Base-by-base conservation (phyloP, 345 rosid species). In the Salix suchowensis region DNA sequence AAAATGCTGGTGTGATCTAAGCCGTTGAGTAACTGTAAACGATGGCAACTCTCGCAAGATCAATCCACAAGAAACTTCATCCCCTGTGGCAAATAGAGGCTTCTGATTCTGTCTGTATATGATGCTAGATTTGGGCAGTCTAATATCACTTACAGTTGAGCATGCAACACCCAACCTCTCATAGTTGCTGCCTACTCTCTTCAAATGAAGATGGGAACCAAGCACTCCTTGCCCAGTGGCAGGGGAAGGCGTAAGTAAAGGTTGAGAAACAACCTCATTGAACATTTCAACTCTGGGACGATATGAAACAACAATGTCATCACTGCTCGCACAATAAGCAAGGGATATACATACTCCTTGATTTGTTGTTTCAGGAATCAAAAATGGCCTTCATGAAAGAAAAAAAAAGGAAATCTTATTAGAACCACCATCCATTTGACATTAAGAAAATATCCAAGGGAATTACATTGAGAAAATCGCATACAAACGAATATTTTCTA, bases 271-370 rank as follows among this genome's bases (percentile, higher is more conserved):
- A 61, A 48, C 32, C 72, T 84, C 95, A 34, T 67, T 79, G 50
- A 84, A 67, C 67, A 83, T 67, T 67, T 87, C 87, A 36, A 86
- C 82, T 84, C 83, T 87, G 8, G 97, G 97, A 74, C 98, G 97
- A 71, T 85, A 95, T 11, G 97, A 84, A 74, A 92, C 94, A 72
- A 95, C 88, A 32, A 91, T 78, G 76, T 89, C 89, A 48, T 89
- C 83, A 16, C 83, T 88, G 70, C 76, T 68, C 40, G 87, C 83
- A 78, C 89, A 87, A 77, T 87, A 85, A 46, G 98, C 87, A 67
- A 91, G 88, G 50, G 97, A 90, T 23, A 91, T 90, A 77, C 98
- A 95, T 24, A 88, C 92, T 78, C 97, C 98, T 84, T 80, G 85
- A 82, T 86, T 83, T 73, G 77, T 88, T 14, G 91, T 82, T 78